Evolutionary conservation across 2,329 filamentous ascomycete genomes (phyloP), one percentile per base, ranked within the genome.

Genomic region (Fusarium scirpi): DNA sequence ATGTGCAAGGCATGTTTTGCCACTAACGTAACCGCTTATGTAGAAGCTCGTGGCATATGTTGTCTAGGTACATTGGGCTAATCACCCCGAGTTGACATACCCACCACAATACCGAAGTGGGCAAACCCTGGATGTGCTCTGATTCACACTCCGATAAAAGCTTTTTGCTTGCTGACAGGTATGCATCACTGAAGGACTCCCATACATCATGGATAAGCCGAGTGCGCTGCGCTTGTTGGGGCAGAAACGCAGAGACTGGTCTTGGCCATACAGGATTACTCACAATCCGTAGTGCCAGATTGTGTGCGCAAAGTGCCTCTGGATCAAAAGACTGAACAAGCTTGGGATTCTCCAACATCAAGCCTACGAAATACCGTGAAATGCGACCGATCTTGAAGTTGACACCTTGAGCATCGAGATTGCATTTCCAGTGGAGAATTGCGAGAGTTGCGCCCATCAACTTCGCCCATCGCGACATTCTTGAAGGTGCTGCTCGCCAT

Each of bases 381-480:
- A n/a, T 38, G 4, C 38, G 11, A 2, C 53, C 72, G 9, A 77
- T 40, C 11, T 63, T 53, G 15, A 77, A 76, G 24, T 74, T 59
- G 40, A 76, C 63, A 3, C 74, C 76, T 1, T 38, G 43, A 6
- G 57, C 76, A 29, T 77, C 76, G 1, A 76, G 25, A 15, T 43
- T 38, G 22, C 72, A 77, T 1, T 11, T 45, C 70, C 72, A 77
- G 55, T 77, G 76, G 1, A 77, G 43, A 7, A 76, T 65, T 1
- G 74, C 76, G 7, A 77, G 60, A 4, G 66, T 38, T 2, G 51
- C 30, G 3, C 69, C 76, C 76, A 78, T 76, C 6, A 51, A 58
- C 4, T 20, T 34, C 0, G 58, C 57, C 59, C 70, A 70, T 7
- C 18, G 8, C 10, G 34, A 5, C 7, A 74, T 8, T 2, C n/a